Base-by-base conservation (phyloP, 257 asterid species). In the Solanum clarkiae region DNA sequence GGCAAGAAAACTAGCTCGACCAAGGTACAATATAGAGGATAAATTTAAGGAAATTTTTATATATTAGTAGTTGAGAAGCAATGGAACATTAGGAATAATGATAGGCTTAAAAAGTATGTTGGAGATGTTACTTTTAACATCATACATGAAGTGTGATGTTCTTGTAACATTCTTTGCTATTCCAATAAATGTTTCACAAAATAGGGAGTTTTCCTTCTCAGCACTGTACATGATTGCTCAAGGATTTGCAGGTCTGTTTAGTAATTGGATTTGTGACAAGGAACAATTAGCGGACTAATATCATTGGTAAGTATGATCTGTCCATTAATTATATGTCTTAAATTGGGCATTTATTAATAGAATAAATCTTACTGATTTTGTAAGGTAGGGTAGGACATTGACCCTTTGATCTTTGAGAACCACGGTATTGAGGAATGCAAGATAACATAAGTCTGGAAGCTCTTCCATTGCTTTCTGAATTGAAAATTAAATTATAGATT, bases 221-320 rank as follows among this genome's bases (percentile, higher is more conserved):
- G 77, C 1, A 1, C 16, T 36, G 16, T 69, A 36, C 51, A 69
- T 36, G 74, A 3, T 82, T 51, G 2, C 75, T 86, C n/a, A 92
- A 65, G 71, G 53, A 24, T 4, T 85, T 29, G 59, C 87, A 59
- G 47, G 82, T 88, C 7, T 90, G 88, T 36, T 86, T 83, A 10
- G 83, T 56, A 32, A 91, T 65, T 26, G 91, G 93, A 79, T 91
- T 87, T 6, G 90, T 84, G 10, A 81, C 75, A 8, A 63, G 71
- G 32, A 89, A 84, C 44, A 57, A 92, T 18, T 85, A 74, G 29
- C 92, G 91, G 0, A 86, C 45, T 7, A 89, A 62, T 3, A 91
- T 79, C 1, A 80, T 49, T 0, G 90, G 87, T 18, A 83, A 24
- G 83, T 72, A 88, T n/a, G 90, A 14, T n/a, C 91, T 65, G 22